phyloP scores from a whole-genome alignment of 1,284 basidiomycete species.

The Apiotrichum siamense region DNA sequence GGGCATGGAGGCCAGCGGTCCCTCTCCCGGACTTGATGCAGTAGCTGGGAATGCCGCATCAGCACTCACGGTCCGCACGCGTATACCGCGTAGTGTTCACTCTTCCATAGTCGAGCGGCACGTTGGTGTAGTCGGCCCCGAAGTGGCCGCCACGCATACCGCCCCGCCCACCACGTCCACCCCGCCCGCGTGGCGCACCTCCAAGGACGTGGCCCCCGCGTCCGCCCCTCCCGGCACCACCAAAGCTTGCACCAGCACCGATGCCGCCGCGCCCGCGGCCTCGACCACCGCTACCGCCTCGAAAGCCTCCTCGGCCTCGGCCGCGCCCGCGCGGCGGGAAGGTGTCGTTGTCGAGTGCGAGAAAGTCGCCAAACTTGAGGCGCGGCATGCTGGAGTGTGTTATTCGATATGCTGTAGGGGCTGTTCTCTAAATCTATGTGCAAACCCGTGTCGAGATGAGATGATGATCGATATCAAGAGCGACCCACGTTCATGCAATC shows the following conservation, averaged over 20 bases:
- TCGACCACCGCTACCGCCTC: conserved; percentile 14
- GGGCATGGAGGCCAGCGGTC: no score
- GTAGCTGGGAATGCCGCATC: no score
- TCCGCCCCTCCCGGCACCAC: conserved; percentile 1
- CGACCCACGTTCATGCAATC: no score
- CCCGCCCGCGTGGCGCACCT: conserved; percentile 3
- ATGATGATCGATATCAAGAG: no score
- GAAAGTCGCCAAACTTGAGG: conserved; percentile 35
- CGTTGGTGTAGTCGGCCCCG: conserved; percentile 38
- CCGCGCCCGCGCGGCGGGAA: conserved; percentile 26
- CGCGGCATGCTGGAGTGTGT: conserved; percentile 10
- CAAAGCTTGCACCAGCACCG: conserved; percentile 1
- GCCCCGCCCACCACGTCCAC: conserved; percentile 14
- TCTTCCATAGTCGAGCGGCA: conserved; percentile 37
- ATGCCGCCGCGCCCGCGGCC: conserved; percentile 20
- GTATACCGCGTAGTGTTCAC: conserved; percentile 37
- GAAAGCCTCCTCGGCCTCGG: conserved; percentile 25
- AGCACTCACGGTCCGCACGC: conserved; percentile 4
- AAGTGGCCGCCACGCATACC: conserved; percentile 14
- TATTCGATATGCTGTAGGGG: neutral
- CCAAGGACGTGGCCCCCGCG: neutral
- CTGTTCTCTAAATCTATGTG: neutral
- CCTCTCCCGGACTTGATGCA: no score
- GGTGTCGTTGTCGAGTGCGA: conserved; percentile 25
- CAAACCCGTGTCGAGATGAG: no score